Percentiles rank a stretch among this genome's conserved stretches.
These are phyloP conservation scores for Acanthamoeba triangularis DNA, from an alignment of 208 protist genomes.

Conservation along the genomic window DNA sequence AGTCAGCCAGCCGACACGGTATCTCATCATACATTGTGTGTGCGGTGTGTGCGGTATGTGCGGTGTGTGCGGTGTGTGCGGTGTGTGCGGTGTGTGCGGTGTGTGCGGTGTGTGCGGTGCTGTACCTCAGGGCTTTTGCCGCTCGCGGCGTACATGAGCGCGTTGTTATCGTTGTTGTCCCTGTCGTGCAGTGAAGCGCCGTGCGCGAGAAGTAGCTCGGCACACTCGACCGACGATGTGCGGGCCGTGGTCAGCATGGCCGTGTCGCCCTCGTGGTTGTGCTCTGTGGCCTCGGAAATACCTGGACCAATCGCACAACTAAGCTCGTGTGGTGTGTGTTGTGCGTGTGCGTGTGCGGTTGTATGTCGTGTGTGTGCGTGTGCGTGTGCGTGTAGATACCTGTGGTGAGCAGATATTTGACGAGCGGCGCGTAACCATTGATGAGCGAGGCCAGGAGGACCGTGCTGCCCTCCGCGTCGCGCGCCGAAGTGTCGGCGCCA, in stretches of 20 bases:
- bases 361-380: background rate
- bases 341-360: background rate
- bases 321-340: background rate
- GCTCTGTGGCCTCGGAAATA: constrained; percentile 1
- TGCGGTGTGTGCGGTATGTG: background rate
- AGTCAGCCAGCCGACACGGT: background rate
- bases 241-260: constrained; percentile 7
- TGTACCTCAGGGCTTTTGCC: constrained; percentile 32
- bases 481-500: background rate
- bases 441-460: constrained; percentile 34
- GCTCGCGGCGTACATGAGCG: constrained; percentile 43
- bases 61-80: background rate
- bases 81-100: background rate
- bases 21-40: no score
- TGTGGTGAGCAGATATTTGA: constrained; percentile 30
- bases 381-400: background rate
- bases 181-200: background rate
- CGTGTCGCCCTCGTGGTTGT: constrained; percentile 42
- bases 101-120: background rate
- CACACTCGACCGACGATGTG: constrained; percentile 41
- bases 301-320: background rate
- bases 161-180: constrained; percentile 1
- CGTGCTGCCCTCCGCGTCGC: constrained; percentile 49
- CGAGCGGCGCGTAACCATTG: constrained; percentile 19
- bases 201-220: constrained; percentile 31